Evolutionary conservation across 1,284 basidiomycete genomes (phyloP), one percentile per base, ranked within the genome.

Genomic region (Rhizoctonia solani): DNA sequence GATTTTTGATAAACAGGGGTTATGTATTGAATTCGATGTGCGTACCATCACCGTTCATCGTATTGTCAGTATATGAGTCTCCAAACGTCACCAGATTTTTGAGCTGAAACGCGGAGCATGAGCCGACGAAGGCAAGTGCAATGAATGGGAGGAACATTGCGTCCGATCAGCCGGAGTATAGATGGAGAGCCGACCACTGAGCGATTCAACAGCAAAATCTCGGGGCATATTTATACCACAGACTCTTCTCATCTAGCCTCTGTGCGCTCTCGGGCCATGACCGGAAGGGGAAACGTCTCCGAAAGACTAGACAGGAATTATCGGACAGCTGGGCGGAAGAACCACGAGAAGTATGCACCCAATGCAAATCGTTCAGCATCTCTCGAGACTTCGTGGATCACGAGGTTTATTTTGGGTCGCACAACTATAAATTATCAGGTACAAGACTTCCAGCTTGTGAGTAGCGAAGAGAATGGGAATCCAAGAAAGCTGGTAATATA

Each of bases 21-120:
- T 5, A 27, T 14, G 32, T 34, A 34, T 34, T 34, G 11, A 34
- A 34, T 34, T 11, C 32, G 19, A 16, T 34, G 23, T 34, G 25
- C 44, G n/a, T 9, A 42, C 76, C 76, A 70, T 79, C 78, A 5
- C 76, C 77, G 34, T 74, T 74, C 30, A 47, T 69, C 23, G 74
- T 74, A 8, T 77, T 73, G 67, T 81, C 79, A 2, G 80, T 80
- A 72, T 79, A 82, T 54, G 76, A 78, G 74, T 81, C 81, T 0
- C 81, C 81, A 54, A 69, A 70, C 1, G 67, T 61, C 4, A 68
- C 69, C 25, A 67, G 21, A 29, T 68, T 54, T 54, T 58, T 68
- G 3, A 54, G 25, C 4, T 50, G n/a, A 44, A 65, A 53, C 14
- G 59, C 59, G 4, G 59, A 65, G 39, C 59, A 65, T 27, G 47